These are phyloP conservation scores for Canna indica DNA, from an alignment of 176 grass and related monocot species.

Conservation along the genomic window DNA sequence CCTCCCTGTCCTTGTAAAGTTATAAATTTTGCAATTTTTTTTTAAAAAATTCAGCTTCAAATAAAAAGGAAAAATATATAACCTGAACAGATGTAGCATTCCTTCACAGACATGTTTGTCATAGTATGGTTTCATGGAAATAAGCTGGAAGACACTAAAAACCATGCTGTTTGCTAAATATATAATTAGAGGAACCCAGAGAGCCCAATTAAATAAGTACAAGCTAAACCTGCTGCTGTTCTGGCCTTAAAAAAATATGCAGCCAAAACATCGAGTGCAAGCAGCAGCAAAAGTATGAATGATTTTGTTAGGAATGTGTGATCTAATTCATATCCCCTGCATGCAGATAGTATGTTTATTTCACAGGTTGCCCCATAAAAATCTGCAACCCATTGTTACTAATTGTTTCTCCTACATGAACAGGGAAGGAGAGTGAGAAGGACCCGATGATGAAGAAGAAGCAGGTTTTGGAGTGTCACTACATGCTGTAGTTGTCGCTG, in stretches of 20 bases:
- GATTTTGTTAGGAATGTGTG: background rate
- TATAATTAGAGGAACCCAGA: background rate
- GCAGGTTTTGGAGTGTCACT: background rate
- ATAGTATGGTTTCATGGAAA: too few species aligned
- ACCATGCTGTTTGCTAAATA: too few species aligned
- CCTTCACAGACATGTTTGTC: too few species aligned
- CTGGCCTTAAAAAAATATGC: background rate
- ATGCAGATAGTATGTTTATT: background rate
- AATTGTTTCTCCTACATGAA: background rate
- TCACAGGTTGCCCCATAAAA: slow-evolving; percentile 49
- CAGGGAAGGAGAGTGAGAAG: background rate
- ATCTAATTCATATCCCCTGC: slow-evolving; percentile 1
- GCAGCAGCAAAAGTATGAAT: background rate
- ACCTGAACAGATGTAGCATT: too few species aligned
- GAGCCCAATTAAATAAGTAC: background rate
- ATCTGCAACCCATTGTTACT: slow-evolving; percentile 29
- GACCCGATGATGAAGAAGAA: slow-evolving; percentile 13
- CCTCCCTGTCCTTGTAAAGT: too few species aligned
- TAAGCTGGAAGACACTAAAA: too few species aligned
- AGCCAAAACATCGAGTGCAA: background rate
- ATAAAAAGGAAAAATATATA: too few species aligned
- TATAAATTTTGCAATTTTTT: too few species aligned
- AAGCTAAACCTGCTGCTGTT: background rate
- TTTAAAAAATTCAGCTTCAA: too few species aligned
- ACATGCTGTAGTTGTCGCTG: background rate